A percentile compares a stretch with the other conserved stretches of the same genome.
Conservation (phyloP, 2,329 filamentous ascomycete genomes). For the Fusarium fracticaudum region DNA sequence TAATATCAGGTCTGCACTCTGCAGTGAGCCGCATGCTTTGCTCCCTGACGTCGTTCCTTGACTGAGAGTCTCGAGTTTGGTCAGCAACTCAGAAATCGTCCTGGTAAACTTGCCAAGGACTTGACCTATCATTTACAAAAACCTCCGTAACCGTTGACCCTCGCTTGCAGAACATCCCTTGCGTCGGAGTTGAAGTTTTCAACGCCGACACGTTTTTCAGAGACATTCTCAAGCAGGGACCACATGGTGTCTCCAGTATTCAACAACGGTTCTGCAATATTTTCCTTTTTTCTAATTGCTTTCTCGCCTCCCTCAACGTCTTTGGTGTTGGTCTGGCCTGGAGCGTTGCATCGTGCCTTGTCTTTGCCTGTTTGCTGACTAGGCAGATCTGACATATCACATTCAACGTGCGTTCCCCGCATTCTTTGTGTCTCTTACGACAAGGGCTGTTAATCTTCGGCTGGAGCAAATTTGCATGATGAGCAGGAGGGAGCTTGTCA, state of each 20-base stretch:
- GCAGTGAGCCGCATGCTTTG: conserved; percentile 16
- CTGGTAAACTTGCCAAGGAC: not conserved
- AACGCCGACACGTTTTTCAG: conserved; percentile 31
- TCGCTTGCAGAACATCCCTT: conserved; percentile 9
- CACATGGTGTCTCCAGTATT: conserved; percentile 21
- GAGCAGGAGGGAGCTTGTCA: conserved; percentile 15
- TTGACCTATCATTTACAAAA: conserved; percentile 8
- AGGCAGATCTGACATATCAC: conserved; percentile 40
- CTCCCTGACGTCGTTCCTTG: conserved; percentile 13
- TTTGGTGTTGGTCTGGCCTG: conserved; percentile 20
- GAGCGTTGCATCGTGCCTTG: conserved; percentile 37
- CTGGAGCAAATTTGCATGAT: conserved; percentile 20
- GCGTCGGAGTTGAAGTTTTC: not conserved
- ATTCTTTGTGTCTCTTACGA: conserved; percentile 28
- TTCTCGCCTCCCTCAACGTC: conserved; percentile 7
- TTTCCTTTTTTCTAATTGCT: conserved; percentile 1
- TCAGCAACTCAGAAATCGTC: not conserved
- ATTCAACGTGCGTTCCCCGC: conserved; percentile 33
- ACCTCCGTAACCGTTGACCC: not conserved
- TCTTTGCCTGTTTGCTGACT: conserved; percentile 24
- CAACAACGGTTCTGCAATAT: conserved; percentile 7
- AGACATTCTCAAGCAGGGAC: conserved; percentile 30
- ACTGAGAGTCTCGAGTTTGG: conserved; percentile 1
- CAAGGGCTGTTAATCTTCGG: conserved; percentile 18
- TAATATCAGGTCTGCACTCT: conserved; percentile 5